These are phyloP conservation scores for Podila horticola DNA, from an alignment of 192 early-diverging fungal genomes.

Conservation along the genomic window DNA sequence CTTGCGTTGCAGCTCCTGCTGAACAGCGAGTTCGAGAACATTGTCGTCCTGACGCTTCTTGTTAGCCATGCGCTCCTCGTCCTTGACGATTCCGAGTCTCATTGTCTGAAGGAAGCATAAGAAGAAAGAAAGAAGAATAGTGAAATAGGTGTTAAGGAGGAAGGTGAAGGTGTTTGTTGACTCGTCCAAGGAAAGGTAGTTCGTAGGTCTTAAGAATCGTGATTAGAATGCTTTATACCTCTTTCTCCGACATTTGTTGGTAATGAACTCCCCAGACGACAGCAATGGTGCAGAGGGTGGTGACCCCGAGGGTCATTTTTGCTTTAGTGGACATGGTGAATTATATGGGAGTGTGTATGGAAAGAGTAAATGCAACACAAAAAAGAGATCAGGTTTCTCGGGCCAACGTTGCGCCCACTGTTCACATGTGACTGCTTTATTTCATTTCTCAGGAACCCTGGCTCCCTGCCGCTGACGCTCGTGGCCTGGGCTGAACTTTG, in stretches of 20 bases:
- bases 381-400: constrained; percentile 9
- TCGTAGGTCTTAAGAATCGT: neutral
- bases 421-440: neutral
- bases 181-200: too few relatives aligned
- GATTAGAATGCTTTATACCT: constrained; percentile 11
- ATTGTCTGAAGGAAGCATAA: constrained; percentile 22
- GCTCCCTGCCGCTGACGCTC: constrained; percentile 14
- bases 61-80: constrained; percentile 46
- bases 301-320: constrained; percentile 49
- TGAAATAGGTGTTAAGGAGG: too few relatives aligned
- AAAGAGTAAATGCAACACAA: neutral
- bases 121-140: neutral
- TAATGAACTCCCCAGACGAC: constrained; percentile 50
- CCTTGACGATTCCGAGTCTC: constrained; percentile 43
- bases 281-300: constrained; percentile 34
- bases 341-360: neutral
- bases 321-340: constrained; percentile 47
- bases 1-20: constrained; percentile 46
- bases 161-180: too few relatives aligned
- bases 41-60: constrained; percentile 54
- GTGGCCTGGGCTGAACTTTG: constrained; percentile 62
- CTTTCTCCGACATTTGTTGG: constrained; percentile 52
- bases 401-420: too few relatives aligned
- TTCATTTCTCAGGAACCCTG: neutral
- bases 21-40: constrained; percentile 47